A percentile compares a stretch with the other conserved stretches of the same genome.
These are phyloP conservation scores for Ceratocystis huliohia DNA, from an alignment of 2,329 filamentous ascomycete genomes.

Conservation along the genomic window DNA sequence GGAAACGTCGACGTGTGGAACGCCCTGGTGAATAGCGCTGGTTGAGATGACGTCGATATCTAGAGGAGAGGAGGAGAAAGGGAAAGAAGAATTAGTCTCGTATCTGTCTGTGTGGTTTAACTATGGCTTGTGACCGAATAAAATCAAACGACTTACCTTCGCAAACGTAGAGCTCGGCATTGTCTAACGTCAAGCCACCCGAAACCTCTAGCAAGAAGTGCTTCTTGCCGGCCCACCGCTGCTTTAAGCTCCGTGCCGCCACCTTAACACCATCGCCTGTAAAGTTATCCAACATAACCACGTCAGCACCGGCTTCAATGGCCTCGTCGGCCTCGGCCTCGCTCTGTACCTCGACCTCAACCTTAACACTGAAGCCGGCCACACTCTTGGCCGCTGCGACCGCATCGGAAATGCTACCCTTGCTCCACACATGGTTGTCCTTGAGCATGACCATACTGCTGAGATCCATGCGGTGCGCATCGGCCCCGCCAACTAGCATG, in stretches of 20 bases:
- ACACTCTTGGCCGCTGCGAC: conserved; percentile 72
- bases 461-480: conserved; percentile 83
- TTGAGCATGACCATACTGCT: conserved; percentile 97
- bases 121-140: not conserved
- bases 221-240: conserved; percentile 61
- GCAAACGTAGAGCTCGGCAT: conserved; percentile 70
- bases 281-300: conserved; percentile 98
- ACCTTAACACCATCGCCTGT: conserved; percentile 61
- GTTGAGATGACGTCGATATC: conserved; percentile 95
- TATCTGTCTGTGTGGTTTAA: too few species aligned
- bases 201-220: conserved; percentile 83
- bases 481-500: conserved; percentile 86
- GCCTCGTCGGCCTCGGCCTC: conserved; percentile 85
- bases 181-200: conserved; percentile 73
- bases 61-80: conserved; percentile 25
- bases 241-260: conserved; percentile 63
- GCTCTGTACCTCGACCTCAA: conserved; percentile 84
- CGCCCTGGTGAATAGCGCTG: conserved; percentile 92
- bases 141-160: conserved; percentile 42
- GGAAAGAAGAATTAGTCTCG: conserved; percentile 15
- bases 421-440: conserved; percentile 95
- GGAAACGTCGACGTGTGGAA: conserved; percentile 87
- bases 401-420: conserved; percentile 72
- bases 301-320: conserved; percentile 78
- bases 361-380: conserved; percentile 81